phyloP scores from a whole-genome alignment of 768 basidiomycete species.

The Dendrothele bispora region DNA sequence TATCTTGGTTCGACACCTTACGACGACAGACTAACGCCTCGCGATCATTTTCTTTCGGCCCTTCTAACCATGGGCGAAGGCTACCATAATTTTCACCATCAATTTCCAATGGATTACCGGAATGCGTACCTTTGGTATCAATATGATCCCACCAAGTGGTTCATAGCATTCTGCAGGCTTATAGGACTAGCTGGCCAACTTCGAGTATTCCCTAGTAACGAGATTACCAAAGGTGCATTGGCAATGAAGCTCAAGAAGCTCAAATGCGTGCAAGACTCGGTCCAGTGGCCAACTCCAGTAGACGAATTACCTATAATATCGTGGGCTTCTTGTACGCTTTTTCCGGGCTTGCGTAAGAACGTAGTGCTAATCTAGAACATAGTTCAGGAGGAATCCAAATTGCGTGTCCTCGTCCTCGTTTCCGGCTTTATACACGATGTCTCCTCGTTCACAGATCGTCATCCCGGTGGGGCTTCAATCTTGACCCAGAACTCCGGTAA shows the following conservation, averaged over 20 bases:
- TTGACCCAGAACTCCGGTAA: slow-evolving; percentile 67
- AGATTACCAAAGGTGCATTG: slow-evolving; percentile 78
- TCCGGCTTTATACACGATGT: slow-evolving; percentile 89
- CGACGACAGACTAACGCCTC: slow-evolving; percentile 75
- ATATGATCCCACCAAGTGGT: slow-evolving; percentile 86
- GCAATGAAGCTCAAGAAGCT: slow-evolving; percentile 83
- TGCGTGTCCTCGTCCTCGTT: slow-evolving; percentile 66
- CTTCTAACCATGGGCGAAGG: slow-evolving; percentile 70
- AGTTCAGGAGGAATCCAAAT: slow-evolving; percentile 71
- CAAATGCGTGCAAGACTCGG: slow-evolving; percentile 57
- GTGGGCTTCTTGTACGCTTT: slow-evolving; percentile 76
- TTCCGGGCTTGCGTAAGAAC: not conserved
- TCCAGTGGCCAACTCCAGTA: slow-evolving; percentile 58
- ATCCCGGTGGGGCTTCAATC: slow-evolving; percentile 74
- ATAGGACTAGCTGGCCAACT: slow-evolving; percentile 80
- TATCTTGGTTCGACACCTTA: slow-evolving; percentile 81
- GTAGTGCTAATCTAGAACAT: slow-evolving; percentile 4
- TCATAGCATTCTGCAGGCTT: slow-evolving; percentile 65
- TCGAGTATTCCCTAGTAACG: slow-evolving; percentile 84
- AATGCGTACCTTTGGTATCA: slow-evolving; percentile 78
- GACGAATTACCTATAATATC: slow-evolving; percentile 71
- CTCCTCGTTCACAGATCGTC: slow-evolving; percentile 66
- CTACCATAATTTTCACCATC: slow-evolving; percentile 80
- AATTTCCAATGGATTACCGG: slow-evolving; percentile 86
- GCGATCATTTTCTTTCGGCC: slow-evolving; percentile 80